phyloP scores from a whole-genome alignment of 129 eudicot genomes.

The Kitagawia praeruptora region DNA sequence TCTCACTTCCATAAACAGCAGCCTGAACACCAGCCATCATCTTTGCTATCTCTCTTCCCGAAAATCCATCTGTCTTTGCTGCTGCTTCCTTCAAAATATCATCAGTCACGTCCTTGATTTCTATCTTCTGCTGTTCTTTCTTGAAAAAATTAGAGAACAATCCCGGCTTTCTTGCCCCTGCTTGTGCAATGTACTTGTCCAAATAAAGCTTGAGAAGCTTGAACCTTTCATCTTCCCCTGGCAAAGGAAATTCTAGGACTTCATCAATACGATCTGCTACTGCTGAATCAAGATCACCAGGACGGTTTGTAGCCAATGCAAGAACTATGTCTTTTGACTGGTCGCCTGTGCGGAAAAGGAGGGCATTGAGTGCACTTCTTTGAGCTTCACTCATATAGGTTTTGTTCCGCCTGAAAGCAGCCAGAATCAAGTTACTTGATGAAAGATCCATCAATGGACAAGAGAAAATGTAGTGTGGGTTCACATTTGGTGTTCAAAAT shows the following conservation, averaged over 20 bases:
- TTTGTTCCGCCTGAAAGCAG: slow-evolving; percentile 71
- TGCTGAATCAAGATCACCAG: slow-evolving; percentile 97
- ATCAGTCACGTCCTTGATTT: slow-evolving; percentile 63
- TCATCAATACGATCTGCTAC: slow-evolving; percentile 96
- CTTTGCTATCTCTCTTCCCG: slow-evolving; percentile 95
- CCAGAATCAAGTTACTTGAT: not conserved
- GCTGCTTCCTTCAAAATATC: slow-evolving; percentile 83
- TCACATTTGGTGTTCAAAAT: not conserved
- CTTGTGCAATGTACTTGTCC: slow-evolving; percentile 88
- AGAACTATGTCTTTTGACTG: slow-evolving; percentile 95
- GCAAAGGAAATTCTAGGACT: slow-evolving; percentile 88
- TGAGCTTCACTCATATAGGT: slow-evolving; percentile 99
- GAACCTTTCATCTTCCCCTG: slow-evolving; percentile 91
- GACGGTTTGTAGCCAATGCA: slow-evolving; percentile 98
- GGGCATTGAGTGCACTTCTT: slow-evolving; percentile 96
- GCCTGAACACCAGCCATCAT: slow-evolving; percentile 98
- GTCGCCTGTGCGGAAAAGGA: slow-evolving; percentile 91
- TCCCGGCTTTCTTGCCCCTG: slow-evolving; percentile 70
- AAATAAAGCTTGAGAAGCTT: slow-evolving; percentile 77
- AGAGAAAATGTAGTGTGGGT: too few species aligned
- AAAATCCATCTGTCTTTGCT: slow-evolving; percentile 76
- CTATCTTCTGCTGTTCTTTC: slow-evolving; percentile 77
- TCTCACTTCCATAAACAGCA: slow-evolving; percentile 87
- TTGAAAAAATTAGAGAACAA: slow-evolving; percentile 43
- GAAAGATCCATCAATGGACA: not conserved